Percentiles rank a stretch among this genome's conserved stretches.
These are phyloP conservation scores for Didymella sp. DNA, from an alignment of 2,329 filamentous ascomycete genomes.

Conservation along the genomic window DNA sequence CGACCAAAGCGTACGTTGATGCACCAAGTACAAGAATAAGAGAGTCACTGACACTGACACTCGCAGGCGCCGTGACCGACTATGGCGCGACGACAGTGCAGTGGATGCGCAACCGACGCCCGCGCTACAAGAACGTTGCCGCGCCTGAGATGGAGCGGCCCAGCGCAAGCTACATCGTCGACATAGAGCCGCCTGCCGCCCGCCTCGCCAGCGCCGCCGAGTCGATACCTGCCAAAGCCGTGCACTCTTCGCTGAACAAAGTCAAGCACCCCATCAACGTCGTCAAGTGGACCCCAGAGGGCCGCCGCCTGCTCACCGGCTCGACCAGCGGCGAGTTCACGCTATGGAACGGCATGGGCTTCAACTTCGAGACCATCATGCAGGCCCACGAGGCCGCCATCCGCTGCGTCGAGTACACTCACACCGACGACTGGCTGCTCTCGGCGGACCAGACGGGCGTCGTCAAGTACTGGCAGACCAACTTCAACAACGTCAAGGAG, in stretches of 20 bases:
- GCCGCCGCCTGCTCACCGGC: conserved; percentile 86
- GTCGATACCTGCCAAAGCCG: conserved; percentile 89
- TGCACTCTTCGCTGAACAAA: conserved; percentile 98
- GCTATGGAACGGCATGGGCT: conserved; percentile 97
- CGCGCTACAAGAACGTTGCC: conserved; percentile 74
- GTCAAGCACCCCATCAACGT: conserved; percentile 97
- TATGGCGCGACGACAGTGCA: conserved; percentile 89
- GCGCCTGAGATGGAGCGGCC: conserved; percentile 82
- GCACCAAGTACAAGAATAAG: no score
- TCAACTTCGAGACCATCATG: conserved; percentile 99
- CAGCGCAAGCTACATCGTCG: conserved; percentile 86
- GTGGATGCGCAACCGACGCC: conserved; percentile 85
- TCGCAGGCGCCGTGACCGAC: conserved; percentile 83
- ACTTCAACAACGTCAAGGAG: conserved; percentile 98
- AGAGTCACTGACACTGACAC: conserved; percentile 2
- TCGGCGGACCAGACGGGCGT: conserved; percentile 94
- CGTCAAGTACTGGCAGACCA: conserved; percentile 98
- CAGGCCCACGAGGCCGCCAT: conserved; percentile 93
- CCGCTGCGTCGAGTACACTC: conserved; percentile 83
- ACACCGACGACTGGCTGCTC: conserved; percentile 95
- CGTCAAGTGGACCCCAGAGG: conserved; percentile 96
- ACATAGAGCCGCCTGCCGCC: conserved; percentile 87
- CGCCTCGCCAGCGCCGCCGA: conserved; percentile 78
- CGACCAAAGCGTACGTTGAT: conserved; percentile 44
- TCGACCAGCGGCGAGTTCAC: conserved; percentile 98